phyloP scores from a whole-genome alignment of 495 filamentous ascomycete species.

The Aspergillus sclerotiicarbonarius region DNA sequence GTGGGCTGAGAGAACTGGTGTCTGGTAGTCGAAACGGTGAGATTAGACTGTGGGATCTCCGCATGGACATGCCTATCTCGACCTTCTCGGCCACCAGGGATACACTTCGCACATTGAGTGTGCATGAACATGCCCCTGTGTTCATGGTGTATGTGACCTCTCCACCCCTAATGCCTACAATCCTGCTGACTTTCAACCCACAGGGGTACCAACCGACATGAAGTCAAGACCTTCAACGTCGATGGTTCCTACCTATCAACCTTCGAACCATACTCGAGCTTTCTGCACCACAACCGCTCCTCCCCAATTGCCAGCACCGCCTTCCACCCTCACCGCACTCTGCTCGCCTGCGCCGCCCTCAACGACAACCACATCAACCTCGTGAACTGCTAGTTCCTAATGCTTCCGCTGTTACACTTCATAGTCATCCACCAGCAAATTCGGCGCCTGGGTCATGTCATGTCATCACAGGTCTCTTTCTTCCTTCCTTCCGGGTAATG shows the following conservation, averaged over 20 bases:
- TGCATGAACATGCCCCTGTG: conserved; percentile 95
- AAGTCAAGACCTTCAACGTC: conserved; percentile 89
- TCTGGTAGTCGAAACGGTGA: conserved; percentile 86
- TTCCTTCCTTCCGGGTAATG: background rate
- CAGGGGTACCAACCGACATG: conserved; percentile 84
- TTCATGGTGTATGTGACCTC: conserved; percentile 78
- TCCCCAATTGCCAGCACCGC: conserved; percentile 82
- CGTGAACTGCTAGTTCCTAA: conserved; percentile 41
- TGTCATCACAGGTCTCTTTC: background rate
- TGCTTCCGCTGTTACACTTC: no score
- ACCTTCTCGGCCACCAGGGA: conserved; percentile 74
- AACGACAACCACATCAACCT: conserved; percentile 50
- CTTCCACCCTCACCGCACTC: conserved; percentile 94
- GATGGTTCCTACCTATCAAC: conserved; percentile 72
- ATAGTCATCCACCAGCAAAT: background rate
- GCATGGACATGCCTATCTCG: conserved; percentile 71
- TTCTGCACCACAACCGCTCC: conserved; percentile 73
- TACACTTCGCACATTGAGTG: conserved; percentile 78
- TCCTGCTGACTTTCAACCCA: background rate
- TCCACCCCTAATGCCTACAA: background rate
- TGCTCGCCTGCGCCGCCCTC: conserved; percentile 75
- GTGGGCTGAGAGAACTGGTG: conserved; percentile 85
- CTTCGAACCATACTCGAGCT: conserved; percentile 83
- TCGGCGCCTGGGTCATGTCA: background rate
- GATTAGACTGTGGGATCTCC: conserved; percentile 94